These are phyloP conservation scores for Nicotiana rustica DNA, from an alignment of 305 asterid genomes.

Conservation along the genomic window DNA sequence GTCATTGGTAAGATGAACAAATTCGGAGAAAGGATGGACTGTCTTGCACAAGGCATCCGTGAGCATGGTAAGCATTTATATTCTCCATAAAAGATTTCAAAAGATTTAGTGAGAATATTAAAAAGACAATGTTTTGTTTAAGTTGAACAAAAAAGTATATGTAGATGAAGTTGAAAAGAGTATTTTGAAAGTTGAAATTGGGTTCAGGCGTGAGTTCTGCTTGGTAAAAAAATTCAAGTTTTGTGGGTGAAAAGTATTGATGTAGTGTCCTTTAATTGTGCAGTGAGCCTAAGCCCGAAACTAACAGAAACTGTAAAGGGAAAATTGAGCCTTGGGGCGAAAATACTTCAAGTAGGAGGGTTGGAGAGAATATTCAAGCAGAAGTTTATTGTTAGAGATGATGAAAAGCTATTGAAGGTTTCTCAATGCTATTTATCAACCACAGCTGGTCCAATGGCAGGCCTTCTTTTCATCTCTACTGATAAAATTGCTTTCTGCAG, in stretches of 20 bases:
- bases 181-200: too few species aligned
- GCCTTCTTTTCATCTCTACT: neutral
- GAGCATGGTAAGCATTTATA: conserved; percentile 51
- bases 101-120: neutral
- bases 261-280: neutral
- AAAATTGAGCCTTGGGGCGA: conserved; percentile 35
- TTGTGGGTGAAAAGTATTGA: too few species aligned
- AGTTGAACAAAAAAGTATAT: neutral
- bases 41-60: conserved; percentile 55
- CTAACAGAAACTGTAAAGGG: conserved; percentile 23
- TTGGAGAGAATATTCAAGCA: conserved; percentile 59
- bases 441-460: conserved; percentile 35
- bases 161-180: too few species aligned
- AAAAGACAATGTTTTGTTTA: neutral
- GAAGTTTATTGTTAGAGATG: conserved; percentile 42
- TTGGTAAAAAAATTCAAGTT: too few species aligned
- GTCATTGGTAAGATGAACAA: conserved; percentile 56
- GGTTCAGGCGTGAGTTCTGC: neutral
- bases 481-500: too few species aligned
- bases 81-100: neutral
- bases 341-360: conserved; percentile 35
- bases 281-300: conserved; percentile 15
- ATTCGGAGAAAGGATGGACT: conserved; percentile 55
- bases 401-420: conserved; percentile 35
- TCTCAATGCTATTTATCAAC: conserved; percentile 37